Evolutionary conservation across 305 asterid species (phyloP), one percentile per base, ranked within the genome.

Genomic region (Fraxinus dipetala): DNA sequence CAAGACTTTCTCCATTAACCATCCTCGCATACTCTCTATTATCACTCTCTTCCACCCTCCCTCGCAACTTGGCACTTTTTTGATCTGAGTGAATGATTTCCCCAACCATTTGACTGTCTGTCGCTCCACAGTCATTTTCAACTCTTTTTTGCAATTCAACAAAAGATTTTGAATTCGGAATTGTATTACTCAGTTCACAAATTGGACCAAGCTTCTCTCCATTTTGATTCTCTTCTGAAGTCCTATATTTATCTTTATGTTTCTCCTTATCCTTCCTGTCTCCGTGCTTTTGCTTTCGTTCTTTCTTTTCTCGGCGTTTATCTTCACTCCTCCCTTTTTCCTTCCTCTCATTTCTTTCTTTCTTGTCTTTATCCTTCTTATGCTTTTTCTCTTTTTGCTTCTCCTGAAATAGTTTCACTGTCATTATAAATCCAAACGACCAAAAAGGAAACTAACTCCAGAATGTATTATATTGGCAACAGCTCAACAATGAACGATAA

Each of bases 321-420:
- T 87, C 91, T 73, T 89, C 87, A 75, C 87, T 86, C 76, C 85
- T 88, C 72, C 88, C 91, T 79, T 87, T 92, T 24, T 87, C 91
- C 88, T 81, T 91, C 78, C 80, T 86, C 56, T 91, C 90, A 38
- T 82, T 88, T 82, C 78, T 85, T 69, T 88, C 93, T 83, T 86
- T 87, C 88, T 88, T 85, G 67, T 93, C 91, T 82, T 82, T 91
- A 56, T 86, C 92, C 83, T 88, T 87, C 90, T 87, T 90, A 32
- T 88, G 91, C 83, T 84, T 91, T 80, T 90, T 88, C 67, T 90
- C 83, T 43, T 85, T 90, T 36, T 83, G 80, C 84, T 89, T 89
- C 89, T 93, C 95, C 97, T 93, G 89, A 73, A 67, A 78, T 22
- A 75, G 32, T 81, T 28, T 31, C 26, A 30, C 28, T 63, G 40